Conservation (phyloP, 768 basidiomycete species). For the Leccinum rimulosum region DNA sequence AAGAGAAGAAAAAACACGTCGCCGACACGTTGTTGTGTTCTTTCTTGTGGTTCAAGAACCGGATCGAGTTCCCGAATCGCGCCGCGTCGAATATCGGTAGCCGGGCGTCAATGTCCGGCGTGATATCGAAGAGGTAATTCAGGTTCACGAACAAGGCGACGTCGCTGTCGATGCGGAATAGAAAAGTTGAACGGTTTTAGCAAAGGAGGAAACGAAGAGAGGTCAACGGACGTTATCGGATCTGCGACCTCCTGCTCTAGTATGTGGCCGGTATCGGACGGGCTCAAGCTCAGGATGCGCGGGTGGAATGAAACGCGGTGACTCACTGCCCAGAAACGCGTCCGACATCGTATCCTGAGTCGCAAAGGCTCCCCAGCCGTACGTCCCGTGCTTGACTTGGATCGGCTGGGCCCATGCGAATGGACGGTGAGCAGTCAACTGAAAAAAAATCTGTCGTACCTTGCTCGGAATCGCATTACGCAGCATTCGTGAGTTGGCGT, state of each 20-base stretch:
- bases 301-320: background rate
- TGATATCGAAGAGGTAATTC: constrained; percentile 38
- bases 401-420: constrained; percentile 27
- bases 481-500: constrained; percentile 30
- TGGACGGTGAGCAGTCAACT: background rate
- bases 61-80: constrained; percentile 41
- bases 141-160: constrained; percentile 11
- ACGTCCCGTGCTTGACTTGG: constrained; percentile 33
- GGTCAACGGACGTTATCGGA: background rate
- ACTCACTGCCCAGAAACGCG: constrained; percentile 35
- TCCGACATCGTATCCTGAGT: constrained; percentile 14
- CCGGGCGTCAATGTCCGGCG: background rate
- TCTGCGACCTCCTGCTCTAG: constrained; percentile 14
- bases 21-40: constrained; percentile 20
- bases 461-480: constrained; percentile 3
- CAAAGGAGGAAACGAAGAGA: background rate
- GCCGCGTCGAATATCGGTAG: constrained; percentile 36
- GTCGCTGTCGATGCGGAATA: constrained; percentile 3
- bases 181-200: no score
- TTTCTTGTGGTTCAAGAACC: constrained; percentile 42
- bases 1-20: constrained; percentile 13
- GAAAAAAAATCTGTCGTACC: constrained; percentile 14
- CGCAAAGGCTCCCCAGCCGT: constrained; percentile 50
- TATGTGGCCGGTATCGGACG: constrained; percentile 26
- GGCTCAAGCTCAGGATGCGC: background rate